Evolutionary conservation across 1,284 basidiomycete species (phyloP).

Genomic region (Retiboletus fuscus): DNA sequence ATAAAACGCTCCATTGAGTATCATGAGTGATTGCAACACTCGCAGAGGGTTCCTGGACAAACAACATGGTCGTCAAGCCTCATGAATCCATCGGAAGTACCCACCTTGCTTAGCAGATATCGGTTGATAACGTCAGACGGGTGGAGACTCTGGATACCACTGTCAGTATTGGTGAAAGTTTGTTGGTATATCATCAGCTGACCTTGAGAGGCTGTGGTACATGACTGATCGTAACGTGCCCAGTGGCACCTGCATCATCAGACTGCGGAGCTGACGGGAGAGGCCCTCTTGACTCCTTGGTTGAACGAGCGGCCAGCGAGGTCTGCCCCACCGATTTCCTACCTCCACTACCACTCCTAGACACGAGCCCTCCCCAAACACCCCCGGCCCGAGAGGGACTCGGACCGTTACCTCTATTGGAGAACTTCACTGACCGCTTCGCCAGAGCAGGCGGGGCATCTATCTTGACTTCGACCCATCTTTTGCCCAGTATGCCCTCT

Average conservation of each 20-base stretch:
- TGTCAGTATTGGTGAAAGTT: constrained; percentile 3
- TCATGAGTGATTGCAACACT: constrained; percentile 30
- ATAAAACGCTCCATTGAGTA: constrained; percentile 22
- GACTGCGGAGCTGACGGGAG: background rate
- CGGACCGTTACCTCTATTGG: background rate
- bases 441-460: no score
- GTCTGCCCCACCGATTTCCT: background rate
- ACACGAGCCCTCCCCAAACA: constrained; percentile 18
- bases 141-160: constrained; percentile 18
- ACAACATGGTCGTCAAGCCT: background rate
- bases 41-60: constrained; percentile 27
- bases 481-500: no score
- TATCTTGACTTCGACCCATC: no score
- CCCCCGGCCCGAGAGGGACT: background rate
- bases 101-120: constrained; percentile 31
- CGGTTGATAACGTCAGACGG: constrained; percentile 33
- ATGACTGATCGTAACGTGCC: constrained; percentile 11
- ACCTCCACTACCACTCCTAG: constrained; percentile 8
- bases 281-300: background rate
- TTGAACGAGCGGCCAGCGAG: background rate
- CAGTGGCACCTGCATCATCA: background rate
- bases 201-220: constrained; percentile 18
- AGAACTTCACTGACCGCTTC: background rate
- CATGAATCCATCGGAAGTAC: background rate
- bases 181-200: background rate